A percentile compares a stretch with the other conserved stretches of the same genome.
Evolutionary conservation across 2,329 filamentous ascomycete species (phyloP).

Genomic region (Apiospora aurea): DNA sequence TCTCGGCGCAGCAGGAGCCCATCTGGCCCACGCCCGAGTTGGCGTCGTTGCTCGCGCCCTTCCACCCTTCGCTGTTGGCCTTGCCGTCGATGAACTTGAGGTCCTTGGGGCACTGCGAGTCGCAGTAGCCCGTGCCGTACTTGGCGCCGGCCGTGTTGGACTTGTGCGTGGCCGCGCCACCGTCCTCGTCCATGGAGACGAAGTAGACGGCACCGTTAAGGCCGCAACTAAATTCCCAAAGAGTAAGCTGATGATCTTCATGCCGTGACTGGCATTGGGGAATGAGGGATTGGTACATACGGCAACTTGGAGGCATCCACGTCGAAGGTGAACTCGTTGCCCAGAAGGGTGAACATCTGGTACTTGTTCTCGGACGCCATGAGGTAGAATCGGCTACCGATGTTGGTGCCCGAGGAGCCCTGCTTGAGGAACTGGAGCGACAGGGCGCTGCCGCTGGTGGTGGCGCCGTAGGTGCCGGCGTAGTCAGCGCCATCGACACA

Average conservation of each 20-base stretch:
- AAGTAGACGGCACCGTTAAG: slow-evolving; percentile 69
- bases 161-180: slow-evolving; percentile 52
- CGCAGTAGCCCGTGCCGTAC: slow-evolving; percentile 65
- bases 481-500: slow-evolving; percentile 55
- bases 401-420: slow-evolving; percentile 46
- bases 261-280: background rate
- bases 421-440: slow-evolving; percentile 59
- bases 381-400: slow-evolving; percentile 61
- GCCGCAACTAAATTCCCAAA: slow-evolving; percentile 52
- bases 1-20: slow-evolving; percentile 64
- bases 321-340: slow-evolving; percentile 69
- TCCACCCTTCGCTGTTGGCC: slow-evolving; percentile 56
- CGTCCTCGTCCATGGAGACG: slow-evolving; percentile 61
- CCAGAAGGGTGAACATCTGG: slow-evolving; percentile 63
- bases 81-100: slow-evolving; percentile 60
- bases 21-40: slow-evolving; percentile 56
- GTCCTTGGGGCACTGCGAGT: slow-evolving; percentile 54
- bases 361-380: slow-evolving; percentile 62
- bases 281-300: slow-evolving; percentile 28
- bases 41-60: slow-evolving; percentile 53
- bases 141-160: slow-evolving; percentile 57
- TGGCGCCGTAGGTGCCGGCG: slow-evolving; percentile 53
- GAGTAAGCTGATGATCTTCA: background rate
- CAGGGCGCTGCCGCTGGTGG: slow-evolving; percentile 52
- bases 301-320: slow-evolving; percentile 65